Conservation (phyloP, 2,329 filamentous ascomycete species). For the Apiospora malaysiana region DNA sequence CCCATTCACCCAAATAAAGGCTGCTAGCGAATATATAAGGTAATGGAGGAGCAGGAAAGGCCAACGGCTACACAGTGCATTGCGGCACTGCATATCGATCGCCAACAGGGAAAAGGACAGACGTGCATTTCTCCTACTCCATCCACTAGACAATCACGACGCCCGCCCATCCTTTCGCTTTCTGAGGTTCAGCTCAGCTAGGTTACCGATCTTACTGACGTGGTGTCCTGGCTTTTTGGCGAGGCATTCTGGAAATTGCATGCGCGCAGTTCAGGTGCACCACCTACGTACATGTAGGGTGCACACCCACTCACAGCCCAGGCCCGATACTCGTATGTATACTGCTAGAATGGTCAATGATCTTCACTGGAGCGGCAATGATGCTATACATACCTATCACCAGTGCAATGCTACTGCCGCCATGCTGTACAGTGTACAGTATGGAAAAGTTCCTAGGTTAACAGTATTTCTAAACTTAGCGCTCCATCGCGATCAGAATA, state of each 20-base stretch:
- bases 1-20: neutral
- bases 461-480: neutral
- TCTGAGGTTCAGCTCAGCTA: neutral
- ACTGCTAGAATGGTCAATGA: neutral
- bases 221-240: neutral
- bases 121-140: neutral
- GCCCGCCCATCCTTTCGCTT: neutral
- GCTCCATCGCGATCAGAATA: slow-evolving; percentile 8
- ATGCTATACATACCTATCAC: neutral
- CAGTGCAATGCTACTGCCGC: neutral
- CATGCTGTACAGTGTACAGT: neutral
- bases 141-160: neutral
- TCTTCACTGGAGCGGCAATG: neutral
- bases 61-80: slow-evolving; percentile 13
- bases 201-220: neutral
- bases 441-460: neutral
- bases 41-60: neutral
- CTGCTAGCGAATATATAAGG: neutral
- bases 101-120: slow-evolving; percentile 11
- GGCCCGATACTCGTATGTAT: neutral
- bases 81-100: neutral
- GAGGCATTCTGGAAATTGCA: neutral
- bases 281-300: neutral
- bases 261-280: neutral
- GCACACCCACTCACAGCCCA: slow-evolving; percentile 9